These are phyloP conservation scores for Straminergon stramineum DNA, from an alignment of 225 moss, liverwort and hornwort species.

Conservation along the genomic window DNA sequence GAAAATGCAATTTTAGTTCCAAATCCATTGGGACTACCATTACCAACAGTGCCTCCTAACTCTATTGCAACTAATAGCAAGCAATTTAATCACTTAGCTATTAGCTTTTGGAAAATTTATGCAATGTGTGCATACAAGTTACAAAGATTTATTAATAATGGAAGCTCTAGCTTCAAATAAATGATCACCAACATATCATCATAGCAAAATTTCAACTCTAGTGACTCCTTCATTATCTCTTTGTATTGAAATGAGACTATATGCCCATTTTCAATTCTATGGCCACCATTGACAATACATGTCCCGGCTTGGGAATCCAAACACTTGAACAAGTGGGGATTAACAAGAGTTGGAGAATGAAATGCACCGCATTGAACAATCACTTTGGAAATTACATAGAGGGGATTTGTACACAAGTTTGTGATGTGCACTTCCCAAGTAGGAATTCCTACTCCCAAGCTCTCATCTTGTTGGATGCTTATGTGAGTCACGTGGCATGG, in stretches of 20 bases:
- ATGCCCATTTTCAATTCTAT: not conserved
- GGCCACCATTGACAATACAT: conserved; percentile 4
- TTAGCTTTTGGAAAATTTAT: not conserved
- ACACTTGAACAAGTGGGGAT: not conserved
- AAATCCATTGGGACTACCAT: not conserved
- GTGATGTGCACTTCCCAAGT: not conserved
- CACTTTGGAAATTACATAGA: not conserved
- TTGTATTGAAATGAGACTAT: not conserved
- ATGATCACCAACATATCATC: not conserved
- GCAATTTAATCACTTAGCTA: not conserved
- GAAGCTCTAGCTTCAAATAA: not conserved
- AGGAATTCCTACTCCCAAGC: not conserved
- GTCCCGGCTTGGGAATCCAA: not conserved
- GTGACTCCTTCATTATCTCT: not conserved
- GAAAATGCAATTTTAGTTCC: not conserved
- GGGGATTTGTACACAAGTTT: not conserved
- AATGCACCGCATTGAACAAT: not conserved
- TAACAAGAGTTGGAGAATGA: not conserved
- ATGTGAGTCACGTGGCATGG: not conserved
- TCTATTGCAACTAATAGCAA: not conserved
- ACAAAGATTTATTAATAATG: not conserved
- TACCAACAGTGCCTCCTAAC: not conserved
- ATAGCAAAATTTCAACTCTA: not conserved
- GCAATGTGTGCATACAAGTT: not conserved
- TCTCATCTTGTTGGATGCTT: not conserved